Evolutionary conservation across 495 filamentous ascomycete species (phyloP), one percentile per base, ranked within the genome.

Genomic region (Podospora fimiseda): DNA sequence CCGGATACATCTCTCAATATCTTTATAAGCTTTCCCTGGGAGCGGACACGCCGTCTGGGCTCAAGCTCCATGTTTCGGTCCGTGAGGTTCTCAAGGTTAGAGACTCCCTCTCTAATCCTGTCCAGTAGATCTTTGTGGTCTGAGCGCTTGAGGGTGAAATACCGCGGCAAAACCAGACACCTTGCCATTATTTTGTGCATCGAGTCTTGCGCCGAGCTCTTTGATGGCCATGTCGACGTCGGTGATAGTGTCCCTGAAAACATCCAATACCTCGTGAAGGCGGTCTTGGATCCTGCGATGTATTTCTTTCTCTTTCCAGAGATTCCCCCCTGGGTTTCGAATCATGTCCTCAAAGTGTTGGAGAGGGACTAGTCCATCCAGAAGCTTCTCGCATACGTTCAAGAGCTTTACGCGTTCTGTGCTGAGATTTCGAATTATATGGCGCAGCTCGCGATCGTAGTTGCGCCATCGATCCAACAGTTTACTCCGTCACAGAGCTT

Each of bases 41-140:
- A 66, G 18, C 56, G 52, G 4, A 51, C 46, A 23, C 39, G 43
- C 9, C 66, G 43, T 13, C 33, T 36, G 0, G 65, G 63, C 33
- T 66, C 61, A 9, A 73, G 50, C n/a, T 65, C 61, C 22, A 69
- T 56, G 38, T 63, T 68, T 2, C 50, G 56, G 1, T 50, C 51
- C 1, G 65, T 59, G 11, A 74, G 57, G n/a, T 57, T 60, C 51
- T 68, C 67, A 22, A 74, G 57, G 13, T 58, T 64, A 1, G 55
- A 57, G 18, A 72, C 66, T 42, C 58, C 63, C 13, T 69, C 62
- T 19, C 57, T 56, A 11, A 74, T 55, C 36, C 53, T 56, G 8
- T 41, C 51, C 16, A 72, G 53, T 2, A 70, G 57, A 5, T 65
- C 58, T 6, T 63, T 48, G 37, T 69, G 67, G 1, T 47, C 53